Evolutionary conservation across 192 early-diverging fungal genomes (phyloP).

Genomic region (Coemansia aciculifera): DNA sequence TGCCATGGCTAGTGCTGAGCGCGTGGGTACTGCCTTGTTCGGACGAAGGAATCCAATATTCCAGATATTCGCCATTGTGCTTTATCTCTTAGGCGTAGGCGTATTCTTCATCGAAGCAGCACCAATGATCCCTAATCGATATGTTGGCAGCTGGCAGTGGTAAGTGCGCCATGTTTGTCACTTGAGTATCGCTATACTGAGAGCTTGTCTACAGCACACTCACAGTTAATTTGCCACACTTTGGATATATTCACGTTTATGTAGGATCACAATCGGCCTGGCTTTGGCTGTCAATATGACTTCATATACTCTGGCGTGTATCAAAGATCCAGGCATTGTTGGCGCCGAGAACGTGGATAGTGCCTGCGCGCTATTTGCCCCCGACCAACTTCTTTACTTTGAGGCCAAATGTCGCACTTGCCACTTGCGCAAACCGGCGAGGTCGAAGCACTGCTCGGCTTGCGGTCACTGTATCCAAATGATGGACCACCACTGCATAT

Average conservation of each 20-base stretch:
- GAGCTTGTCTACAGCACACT: neutral
- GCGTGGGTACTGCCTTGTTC: constrained; percentile 31
- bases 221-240: neutral
- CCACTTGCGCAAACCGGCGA: constrained; percentile 39
- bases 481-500: constrained; percentile 58
- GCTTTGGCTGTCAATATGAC: constrained; percentile 43
- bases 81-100: constrained; percentile 37
- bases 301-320: constrained; percentile 32
- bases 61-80: constrained; percentile 33
- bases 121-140: constrained; percentile 45
- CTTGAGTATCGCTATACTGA: neutral
- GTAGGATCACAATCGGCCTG: constrained; percentile 28
- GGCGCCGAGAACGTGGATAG: constrained; percentile 22
- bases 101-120: constrained; percentile 39
- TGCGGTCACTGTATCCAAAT: constrained; percentile 49
- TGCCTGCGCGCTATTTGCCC: constrained; percentile 27
- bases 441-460: constrained; percentile 56
- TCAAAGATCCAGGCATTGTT: constrained; percentile 38
- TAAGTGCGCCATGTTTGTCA: neutral
- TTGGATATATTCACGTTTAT: neutral
- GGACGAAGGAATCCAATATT: constrained; percentile 45
- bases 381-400: constrained; percentile 43
- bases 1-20: constrained; percentile 19
- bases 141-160: constrained; percentile 43
- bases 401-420: constrained; percentile 39